A percentile compares a stretch with the other conserved stretches of the same genome.
These are phyloP conservation scores for Talaromyces sp. DNA, from an alignment of 2,329 filamentous ascomycete species.

Conservation along the genomic window DNA sequence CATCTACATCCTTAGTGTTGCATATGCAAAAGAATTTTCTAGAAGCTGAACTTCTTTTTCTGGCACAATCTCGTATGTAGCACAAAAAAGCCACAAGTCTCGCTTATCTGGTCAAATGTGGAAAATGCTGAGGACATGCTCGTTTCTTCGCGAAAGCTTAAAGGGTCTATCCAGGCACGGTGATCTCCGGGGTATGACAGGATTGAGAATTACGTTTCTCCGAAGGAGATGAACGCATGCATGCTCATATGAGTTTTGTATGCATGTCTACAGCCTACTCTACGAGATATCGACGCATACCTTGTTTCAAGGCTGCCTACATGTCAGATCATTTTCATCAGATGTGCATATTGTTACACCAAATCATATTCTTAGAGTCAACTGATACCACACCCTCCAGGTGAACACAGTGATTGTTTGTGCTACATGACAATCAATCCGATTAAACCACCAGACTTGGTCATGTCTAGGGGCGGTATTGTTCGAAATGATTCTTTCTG, in stretches of 20 bases:
- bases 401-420: neutral
- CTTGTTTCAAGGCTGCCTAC: neutral
- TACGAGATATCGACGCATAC: neutral
- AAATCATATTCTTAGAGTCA: neutral
- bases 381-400: neutral
- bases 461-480: neutral
- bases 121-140: neutral
- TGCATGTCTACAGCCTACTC: neutral
- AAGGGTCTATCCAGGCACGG: neutral
- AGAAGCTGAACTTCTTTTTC: neutral
- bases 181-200: neutral
- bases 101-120: neutral
- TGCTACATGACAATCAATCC: neutral
- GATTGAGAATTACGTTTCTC: neutral
- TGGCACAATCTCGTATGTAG: neutral
- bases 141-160: neutral
- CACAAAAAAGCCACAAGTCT: neutral
- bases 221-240: too few relatives aligned
- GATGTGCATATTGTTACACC: neutral
- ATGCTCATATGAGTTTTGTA: too few relatives aligned
- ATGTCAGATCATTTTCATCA: too few relatives aligned
- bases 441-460: neutral
- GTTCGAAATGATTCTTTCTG: neutral
- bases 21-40: conserved; percentile 6
- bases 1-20: neutral